These are phyloP conservation scores for Agrocybe praecox DNA, from an alignment of 768 basidiomycete species.

Conservation along the genomic window DNA sequence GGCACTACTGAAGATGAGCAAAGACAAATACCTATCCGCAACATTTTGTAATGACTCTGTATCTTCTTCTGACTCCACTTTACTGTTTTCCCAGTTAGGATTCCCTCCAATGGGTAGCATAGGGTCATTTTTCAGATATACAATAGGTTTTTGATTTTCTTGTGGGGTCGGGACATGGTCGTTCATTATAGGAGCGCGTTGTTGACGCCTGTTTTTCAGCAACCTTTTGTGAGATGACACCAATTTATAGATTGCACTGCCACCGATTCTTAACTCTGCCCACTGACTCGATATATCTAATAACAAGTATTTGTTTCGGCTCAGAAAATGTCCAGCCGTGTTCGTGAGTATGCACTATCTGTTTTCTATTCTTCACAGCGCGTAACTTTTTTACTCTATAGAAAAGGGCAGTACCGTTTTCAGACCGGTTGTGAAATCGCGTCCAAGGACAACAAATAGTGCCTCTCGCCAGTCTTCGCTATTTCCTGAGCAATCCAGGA, in stretches of 20 bases:
- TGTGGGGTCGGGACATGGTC: not conserved
- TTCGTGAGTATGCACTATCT: conserved; percentile 55
- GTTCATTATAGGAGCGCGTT: conserved; percentile 13
- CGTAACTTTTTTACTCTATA: conserved; percentile 24
- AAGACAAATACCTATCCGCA: conserved; percentile 53
- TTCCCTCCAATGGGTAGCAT: conserved; percentile 56
- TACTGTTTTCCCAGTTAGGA: conserved; percentile 64
- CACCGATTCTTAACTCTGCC: conserved; percentile 1
- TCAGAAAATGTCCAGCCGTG: conserved; percentile 49
- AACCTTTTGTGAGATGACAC: not conserved
- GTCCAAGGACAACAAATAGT: conserved; percentile 40
- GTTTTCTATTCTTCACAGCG: conserved; percentile 11
- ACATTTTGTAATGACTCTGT: conserved; percentile 47
- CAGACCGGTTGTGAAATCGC: conserved; percentile 62
- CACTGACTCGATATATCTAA: not conserved
- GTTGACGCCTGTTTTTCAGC: conserved; percentile 8
- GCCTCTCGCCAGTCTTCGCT: conserved; percentile 31
- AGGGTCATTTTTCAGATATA: conserved; percentile 15
- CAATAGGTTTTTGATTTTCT: not conserved
- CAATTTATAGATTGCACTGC: conserved; percentile 5
- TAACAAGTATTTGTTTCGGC: not conserved
- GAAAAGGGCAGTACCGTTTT: conserved; percentile 77
- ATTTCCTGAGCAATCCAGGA: conserved; percentile 12
- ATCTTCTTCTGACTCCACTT: conserved; percentile 34
- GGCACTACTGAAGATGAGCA: not conserved